These are phyloP conservation scores for Sparassis latifolia DNA, from an alignment of 1,284 basidiomycete genomes.

Conservation along the genomic window DNA sequence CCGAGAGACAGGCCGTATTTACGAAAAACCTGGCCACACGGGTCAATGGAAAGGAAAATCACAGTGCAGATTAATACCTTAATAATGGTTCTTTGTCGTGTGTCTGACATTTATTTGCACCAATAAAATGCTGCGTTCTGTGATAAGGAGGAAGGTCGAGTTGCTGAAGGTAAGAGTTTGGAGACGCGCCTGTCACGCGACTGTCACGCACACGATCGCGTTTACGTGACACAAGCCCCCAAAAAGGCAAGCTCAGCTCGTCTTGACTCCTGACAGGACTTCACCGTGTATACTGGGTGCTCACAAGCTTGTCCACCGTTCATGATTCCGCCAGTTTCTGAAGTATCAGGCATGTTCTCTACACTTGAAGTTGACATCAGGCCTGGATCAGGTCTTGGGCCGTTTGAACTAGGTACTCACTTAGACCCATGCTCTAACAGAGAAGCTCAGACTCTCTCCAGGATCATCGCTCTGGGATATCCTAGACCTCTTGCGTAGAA, in stretches of 20 bases:
- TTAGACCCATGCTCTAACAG: background rate
- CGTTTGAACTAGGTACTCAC: conserved; percentile 65
- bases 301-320: too few species aligned
- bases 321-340: too few species aligned
- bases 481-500: conserved; percentile 59
- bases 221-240: too few species aligned
- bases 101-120: conserved; percentile 28
- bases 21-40: conserved; percentile 54
- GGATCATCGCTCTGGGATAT: conserved; percentile 80
- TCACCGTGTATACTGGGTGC: too few species aligned
- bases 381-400: conserved; percentile 73
- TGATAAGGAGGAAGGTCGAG: background rate
- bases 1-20: conserved; percentile 82
- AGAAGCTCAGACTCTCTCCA: conserved; percentile 20
- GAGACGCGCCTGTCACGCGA: conserved; percentile 20
- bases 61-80: conserved; percentile 36
- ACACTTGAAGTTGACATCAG: conserved; percentile 68
- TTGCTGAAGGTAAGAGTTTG: too few species aligned
- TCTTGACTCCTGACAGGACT: too few species aligned
- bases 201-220: too few species aligned
- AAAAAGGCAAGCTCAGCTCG: too few species aligned
- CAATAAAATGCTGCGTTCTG: background rate
- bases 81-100: conserved; percentile 55
- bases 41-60: background rate
- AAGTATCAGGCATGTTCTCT: conserved; percentile 43